Evolutionary conservation across 108 stramenopile species (phyloP).

Genomic region (Schizochytrium sp.): DNA sequence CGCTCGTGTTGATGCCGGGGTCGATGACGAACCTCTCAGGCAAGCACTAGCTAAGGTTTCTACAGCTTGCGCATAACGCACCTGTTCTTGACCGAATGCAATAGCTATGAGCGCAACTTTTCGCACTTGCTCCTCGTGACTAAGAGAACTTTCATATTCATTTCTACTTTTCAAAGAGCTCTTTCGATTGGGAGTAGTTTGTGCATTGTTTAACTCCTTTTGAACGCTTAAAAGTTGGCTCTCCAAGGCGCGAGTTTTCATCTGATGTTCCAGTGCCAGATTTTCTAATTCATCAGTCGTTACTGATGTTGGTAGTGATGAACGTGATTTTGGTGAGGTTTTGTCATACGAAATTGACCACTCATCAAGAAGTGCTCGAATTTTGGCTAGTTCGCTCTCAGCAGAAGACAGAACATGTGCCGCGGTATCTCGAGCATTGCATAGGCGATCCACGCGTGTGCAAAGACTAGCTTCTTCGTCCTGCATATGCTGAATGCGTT

Average conservation of each 20-base stretch:
- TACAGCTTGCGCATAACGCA: slow-evolving; percentile 4
- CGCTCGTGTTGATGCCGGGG: background rate
- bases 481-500: background rate
- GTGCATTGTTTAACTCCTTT: too few relatives aligned
- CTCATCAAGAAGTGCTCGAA: background rate
- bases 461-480: background rate
- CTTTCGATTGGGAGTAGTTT: too few relatives aligned
- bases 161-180: too few relatives aligned
- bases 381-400: background rate
- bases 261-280: background rate
- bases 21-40: background rate
- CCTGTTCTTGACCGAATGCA: background rate
- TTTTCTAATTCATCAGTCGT: background rate
- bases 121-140: background rate
- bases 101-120: background rate
- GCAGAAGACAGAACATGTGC: background rate
- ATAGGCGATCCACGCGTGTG: background rate
- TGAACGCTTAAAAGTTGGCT: too few relatives aligned
- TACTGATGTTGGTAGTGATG: too few relatives aligned
- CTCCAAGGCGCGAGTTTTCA: background rate
- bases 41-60: background rate
- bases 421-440: background rate
- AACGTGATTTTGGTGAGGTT: background rate
- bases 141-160: too few relatives aligned
- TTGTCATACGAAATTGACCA: background rate